A percentile compares a stretch with the other conserved stretches of the same genome.
phyloP scores from a whole-genome alignment of 345 rosid species.

The Gossypium rotundifolium region DNA sequence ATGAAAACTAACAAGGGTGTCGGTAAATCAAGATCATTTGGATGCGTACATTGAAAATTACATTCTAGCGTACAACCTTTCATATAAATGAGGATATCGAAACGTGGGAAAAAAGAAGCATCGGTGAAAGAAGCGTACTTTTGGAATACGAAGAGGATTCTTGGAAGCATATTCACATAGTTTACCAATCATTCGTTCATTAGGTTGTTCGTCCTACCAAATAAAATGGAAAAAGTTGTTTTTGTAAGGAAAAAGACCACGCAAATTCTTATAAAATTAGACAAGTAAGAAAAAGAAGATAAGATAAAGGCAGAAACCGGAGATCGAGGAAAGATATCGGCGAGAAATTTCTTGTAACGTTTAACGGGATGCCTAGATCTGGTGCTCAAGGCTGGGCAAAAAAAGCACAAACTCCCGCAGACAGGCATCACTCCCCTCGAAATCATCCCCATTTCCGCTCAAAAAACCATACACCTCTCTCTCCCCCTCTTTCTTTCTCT shows the following conservation, averaged over 20 bases:
- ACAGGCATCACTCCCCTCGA: slow-evolving; percentile 8
- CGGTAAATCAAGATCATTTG: not conserved
- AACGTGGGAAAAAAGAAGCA: not conserved
- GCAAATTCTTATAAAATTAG: not conserved
- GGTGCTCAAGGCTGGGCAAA: slow-evolving; percentile 23
- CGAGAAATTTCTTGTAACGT: slow-evolving; percentile 60
- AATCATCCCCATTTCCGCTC: slow-evolving; percentile 7
- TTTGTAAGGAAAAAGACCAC: not conserved
- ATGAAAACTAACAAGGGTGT: not conserved
- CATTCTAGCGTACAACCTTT: not conserved
- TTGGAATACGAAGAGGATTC: slow-evolving; percentile 71
- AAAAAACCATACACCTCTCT: not conserved
- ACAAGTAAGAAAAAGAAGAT: not conserved
- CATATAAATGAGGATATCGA: not conserved
- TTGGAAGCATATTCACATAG: slow-evolving; percentile 55
- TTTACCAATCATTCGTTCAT: slow-evolving; percentile 18
- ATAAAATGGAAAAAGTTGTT: not conserved
- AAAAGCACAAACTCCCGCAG: slow-evolving; percentile 11
- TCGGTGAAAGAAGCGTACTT: slow-evolving; percentile 25
- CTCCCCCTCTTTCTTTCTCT: not conserved
- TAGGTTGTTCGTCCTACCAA: slow-evolving; percentile 13
- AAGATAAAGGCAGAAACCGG: slow-evolving; percentile 30
- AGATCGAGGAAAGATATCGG: slow-evolving; percentile 53
- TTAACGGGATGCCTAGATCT: slow-evolving; percentile 77
- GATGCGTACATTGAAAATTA: not conserved